Conservation (phyloP, 805 yeast genomes). For the Isabelozyma gotoi region DNA sequence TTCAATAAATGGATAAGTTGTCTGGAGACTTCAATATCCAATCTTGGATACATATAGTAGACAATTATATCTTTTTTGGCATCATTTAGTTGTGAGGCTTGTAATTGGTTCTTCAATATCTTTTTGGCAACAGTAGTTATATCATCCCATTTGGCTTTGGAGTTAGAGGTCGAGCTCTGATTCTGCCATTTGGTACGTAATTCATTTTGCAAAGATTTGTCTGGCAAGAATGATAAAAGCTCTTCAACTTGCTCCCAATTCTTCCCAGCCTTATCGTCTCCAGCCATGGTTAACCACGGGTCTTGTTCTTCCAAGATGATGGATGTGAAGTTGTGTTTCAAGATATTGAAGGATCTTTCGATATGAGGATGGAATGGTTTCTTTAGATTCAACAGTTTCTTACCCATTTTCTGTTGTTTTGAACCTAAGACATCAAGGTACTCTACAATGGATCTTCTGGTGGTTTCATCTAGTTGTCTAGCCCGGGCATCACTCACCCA, state of each 20-base stretch:
- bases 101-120: constrained; percentile 43
- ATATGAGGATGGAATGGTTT: constrained; percentile 91
- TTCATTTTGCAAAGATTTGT: constrained; percentile 51
- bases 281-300: constrained; percentile 60
- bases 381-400: constrained; percentile 53
- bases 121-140: constrained; percentile 54
- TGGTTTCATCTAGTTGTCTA: constrained; percentile 65
- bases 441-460: constrained; percentile 77
- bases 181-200: constrained; percentile 59
- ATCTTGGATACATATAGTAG: constrained; percentile 81
- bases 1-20: constrained; percentile 89
- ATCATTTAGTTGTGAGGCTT: constrained; percentile 53
- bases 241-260: constrained; percentile 51
- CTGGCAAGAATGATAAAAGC: constrained; percentile 62
- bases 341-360: constrained; percentile 67
- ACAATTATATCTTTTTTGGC: constrained; percentile 82
- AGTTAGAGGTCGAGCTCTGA: constrained; percentile 32
- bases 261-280: constrained; percentile 42
- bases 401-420: constrained; percentile 37
- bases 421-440: constrained; percentile 72
- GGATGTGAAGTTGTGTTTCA: constrained; percentile 62
- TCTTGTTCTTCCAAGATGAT: constrained; percentile 79
- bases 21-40: constrained; percentile 90
- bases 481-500: constrained; percentile 93
- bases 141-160: constrained; percentile 77